Conservation (phyloP, 2,329 filamentous ascomycete genomes). For the Lachnellula hyalina region DNA sequence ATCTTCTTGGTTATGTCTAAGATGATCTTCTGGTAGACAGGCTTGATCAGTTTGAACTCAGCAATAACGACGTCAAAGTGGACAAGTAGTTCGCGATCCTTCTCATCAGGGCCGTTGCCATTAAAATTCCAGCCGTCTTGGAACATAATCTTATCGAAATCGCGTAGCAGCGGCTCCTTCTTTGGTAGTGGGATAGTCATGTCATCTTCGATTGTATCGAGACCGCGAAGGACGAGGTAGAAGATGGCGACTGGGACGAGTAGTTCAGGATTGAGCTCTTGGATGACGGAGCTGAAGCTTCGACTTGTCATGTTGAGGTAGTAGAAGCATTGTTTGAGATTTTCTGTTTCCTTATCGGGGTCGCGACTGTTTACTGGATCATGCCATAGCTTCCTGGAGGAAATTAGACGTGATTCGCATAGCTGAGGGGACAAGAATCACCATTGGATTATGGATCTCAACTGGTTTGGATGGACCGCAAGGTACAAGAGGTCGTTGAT, state of each 20-base stretch:
- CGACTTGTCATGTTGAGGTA: slow-evolving; percentile 85
- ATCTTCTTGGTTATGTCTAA: slow-evolving; percentile 90
- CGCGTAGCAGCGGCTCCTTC: slow-evolving; percentile 81
- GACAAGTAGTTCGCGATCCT: slow-evolving; percentile 86
- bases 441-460: slow-evolving; percentile 87
- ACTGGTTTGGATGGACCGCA: slow-evolving; percentile 67
- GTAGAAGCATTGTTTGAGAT: slow-evolving; percentile 77
- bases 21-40: slow-evolving; percentile 78
- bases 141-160: slow-evolving; percentile 75
- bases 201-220: slow-evolving; percentile 99
- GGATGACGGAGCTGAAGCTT: slow-evolving; percentile 88
- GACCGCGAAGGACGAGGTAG: slow-evolving; percentile 84
- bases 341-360: slow-evolving; percentile 65
- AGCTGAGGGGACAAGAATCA: slow-evolving; percentile 34
- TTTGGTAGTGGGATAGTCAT: slow-evolving; percentile 79
- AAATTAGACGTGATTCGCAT: slow-evolving; percentile 9
- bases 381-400: slow-evolving; percentile 86
- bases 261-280: slow-evolving; percentile 92
- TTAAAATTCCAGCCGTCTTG: slow-evolving; percentile 86
- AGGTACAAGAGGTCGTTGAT: slow-evolving; percentile 60
- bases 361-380: slow-evolving; percentile 85
- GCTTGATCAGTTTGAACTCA: slow-evolving; percentile 86
- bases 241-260: slow-evolving; percentile 85
- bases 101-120: slow-evolving; percentile 84
- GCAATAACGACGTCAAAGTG: slow-evolving; percentile 83